A percentile compares a stretch with the other conserved stretches of the same genome.
Evolutionary conservation across 1,139 yeast species (phyloP).

Genomic region (Taiozyma sp.): DNA sequence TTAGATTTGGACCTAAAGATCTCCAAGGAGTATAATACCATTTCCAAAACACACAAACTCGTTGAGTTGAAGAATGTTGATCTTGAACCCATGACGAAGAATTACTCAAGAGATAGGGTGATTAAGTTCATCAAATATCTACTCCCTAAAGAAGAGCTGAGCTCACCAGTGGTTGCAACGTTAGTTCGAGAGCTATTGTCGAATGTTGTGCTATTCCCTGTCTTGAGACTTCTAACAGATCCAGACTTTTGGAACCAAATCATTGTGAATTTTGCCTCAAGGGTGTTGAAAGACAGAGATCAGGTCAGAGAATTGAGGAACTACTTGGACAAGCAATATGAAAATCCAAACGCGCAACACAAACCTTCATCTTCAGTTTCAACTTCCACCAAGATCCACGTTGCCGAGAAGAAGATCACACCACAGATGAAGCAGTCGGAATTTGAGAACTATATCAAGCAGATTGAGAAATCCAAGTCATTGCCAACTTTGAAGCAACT

Average conservation of each 20-base stretch:
- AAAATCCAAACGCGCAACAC: background rate
- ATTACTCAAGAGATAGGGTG: slow-evolving; percentile 42
- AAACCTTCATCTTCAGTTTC: slow-evolving; percentile 1
- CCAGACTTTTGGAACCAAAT: slow-evolving; percentile 73
- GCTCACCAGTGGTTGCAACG: slow-evolving; percentile 42
- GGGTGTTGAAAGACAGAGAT: slow-evolving; percentile 63
- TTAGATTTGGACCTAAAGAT: slow-evolving; percentile 48
- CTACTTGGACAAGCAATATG: slow-evolving; percentile 63
- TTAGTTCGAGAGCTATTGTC: slow-evolving; percentile 63
- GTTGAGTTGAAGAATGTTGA: slow-evolving; percentile 41
- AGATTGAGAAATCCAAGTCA: slow-evolving; percentile 30
- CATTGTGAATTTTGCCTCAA: slow-evolving; percentile 57
- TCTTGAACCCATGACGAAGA: slow-evolving; percentile 43
- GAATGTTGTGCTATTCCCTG: slow-evolving; percentile 47
- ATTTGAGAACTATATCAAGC: slow-evolving; percentile 39
- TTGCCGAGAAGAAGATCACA: slow-evolving; percentile 24
- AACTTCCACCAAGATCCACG: slow-evolving; percentile 6
- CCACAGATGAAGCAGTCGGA: slow-evolving; percentile 31
- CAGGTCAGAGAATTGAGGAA: slow-evolving; percentile 71
- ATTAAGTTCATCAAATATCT: slow-evolving; percentile 44
- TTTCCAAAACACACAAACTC: slow-evolving; percentile 56
- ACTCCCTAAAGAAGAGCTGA: slow-evolving; percentile 43
- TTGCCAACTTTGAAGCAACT: slow-evolving; percentile 37
- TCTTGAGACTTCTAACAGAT: slow-evolving; percentile 54
- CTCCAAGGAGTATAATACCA: slow-evolving; percentile 51